Conservation (phyloP, 768 basidiomycete species). For the Pleurotus salmoneostramineus region DNA sequence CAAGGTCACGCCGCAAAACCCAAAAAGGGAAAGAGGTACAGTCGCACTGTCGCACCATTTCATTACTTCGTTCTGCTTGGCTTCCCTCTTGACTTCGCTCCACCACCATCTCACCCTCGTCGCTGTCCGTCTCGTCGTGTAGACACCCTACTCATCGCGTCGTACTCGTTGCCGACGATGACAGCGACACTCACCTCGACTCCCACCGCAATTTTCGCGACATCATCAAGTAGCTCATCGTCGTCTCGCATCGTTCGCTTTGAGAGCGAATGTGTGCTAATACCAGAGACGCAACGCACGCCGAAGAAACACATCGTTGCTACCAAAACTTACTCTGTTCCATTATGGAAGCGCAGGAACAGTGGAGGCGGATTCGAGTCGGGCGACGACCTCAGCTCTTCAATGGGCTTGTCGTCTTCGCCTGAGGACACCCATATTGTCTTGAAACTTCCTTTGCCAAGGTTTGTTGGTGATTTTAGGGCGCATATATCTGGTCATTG, state of each 20-base stretch:
- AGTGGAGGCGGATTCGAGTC: conserved; percentile 17
- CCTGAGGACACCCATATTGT: conserved; percentile 44
- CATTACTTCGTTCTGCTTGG: too few relatives aligned
- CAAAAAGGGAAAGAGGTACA: too few relatives aligned
- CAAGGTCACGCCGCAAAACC: too few relatives aligned
- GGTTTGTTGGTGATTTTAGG: conserved; percentile 29
- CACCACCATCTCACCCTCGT: too few relatives aligned
- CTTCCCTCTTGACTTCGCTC: too few relatives aligned
- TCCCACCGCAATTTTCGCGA: too few relatives aligned
- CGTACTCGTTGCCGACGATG: too few relatives aligned
- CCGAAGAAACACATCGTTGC: conserved; percentile 46
- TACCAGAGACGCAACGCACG: conserved; percentile 48
- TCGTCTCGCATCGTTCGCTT: conserved; percentile 50
- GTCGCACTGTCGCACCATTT: too few relatives aligned
- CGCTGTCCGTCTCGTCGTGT: too few relatives aligned
- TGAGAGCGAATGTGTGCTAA: conserved; percentile 69
- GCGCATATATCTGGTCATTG: conserved; percentile 6
- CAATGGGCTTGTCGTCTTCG: conserved; percentile 14
- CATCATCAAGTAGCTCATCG: too few relatives aligned
- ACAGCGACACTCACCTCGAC: too few relatives aligned
- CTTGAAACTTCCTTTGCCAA: conserved; percentile 60
- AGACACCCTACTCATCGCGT: too few relatives aligned
- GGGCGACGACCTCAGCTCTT: conserved; percentile 17
- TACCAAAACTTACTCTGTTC: conserved; percentile 65
- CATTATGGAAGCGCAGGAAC: conserved; percentile 52